Conservation (phyloP, 2,329 filamentous ascomycete genomes). For the Colletotrichum agaves region DNA sequence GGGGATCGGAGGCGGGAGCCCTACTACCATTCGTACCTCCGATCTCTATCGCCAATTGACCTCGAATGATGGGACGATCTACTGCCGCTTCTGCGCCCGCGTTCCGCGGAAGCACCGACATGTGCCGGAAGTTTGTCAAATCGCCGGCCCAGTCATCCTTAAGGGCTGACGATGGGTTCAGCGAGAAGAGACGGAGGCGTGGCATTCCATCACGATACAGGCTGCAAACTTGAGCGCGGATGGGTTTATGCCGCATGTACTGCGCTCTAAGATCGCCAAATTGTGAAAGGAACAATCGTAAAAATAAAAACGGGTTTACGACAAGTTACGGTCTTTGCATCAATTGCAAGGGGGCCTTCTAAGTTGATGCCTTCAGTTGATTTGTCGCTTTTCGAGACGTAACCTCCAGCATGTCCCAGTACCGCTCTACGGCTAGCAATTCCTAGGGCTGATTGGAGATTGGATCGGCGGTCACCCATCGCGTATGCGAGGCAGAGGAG, state of each 20-base stretch:
- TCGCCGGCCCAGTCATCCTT: background rate
- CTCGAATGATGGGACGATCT: background rate
- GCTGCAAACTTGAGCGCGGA: background rate
- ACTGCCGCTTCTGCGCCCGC: background rate
- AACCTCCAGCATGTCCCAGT: background rate
- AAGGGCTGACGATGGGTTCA: background rate
- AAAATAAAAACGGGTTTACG: background rate
- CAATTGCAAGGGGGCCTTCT: background rate
- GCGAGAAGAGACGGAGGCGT: background rate
- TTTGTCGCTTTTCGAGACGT: slow-evolving; percentile 10
- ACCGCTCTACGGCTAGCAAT: background rate
- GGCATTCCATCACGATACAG: background rate
- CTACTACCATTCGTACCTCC: background rate
- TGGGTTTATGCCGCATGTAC: background rate
- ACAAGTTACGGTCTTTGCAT: background rate
- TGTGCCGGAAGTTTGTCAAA: background rate
- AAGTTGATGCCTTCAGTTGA: background rate
- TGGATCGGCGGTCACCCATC: slow-evolving; percentile 18
- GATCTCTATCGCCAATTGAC: background rate
- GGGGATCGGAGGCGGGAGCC: background rate
- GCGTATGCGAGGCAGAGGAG: slow-evolving; percentile 12
- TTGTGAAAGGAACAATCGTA: background rate
- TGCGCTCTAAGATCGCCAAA: background rate
- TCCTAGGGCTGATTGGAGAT: slow-evolving; percentile 19
- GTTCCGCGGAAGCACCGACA: background rate